Conservation (phyloP, 306 rosid genomes). For the Cucurbita pepo region DNA sequence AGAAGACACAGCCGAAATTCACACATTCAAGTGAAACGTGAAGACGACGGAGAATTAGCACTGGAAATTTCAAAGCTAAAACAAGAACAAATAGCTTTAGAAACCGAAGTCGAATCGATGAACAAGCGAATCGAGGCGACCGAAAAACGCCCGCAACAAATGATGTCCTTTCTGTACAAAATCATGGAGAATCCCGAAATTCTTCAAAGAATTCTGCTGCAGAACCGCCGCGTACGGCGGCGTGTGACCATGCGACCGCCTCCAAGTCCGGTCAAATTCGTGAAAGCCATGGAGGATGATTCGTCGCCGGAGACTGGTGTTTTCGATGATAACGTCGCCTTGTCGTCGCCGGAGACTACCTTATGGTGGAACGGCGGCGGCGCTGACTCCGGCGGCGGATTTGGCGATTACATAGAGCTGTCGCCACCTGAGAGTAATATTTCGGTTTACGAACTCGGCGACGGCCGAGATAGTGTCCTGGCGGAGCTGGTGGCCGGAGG, state of each 20-base stretch:
- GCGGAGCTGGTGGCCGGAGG: conserved; percentile 38
- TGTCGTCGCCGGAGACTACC: conserved; percentile 3
- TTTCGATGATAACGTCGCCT: neutral
- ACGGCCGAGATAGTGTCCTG: conserved; percentile 17
- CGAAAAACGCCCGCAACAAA: conserved; percentile 64
- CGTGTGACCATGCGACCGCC: conserved; percentile 18
- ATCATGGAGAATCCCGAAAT: conserved; percentile 65
- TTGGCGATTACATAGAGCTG: neutral
- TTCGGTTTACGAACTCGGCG: conserved; percentile 4
- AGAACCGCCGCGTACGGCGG: conserved; percentile 15
- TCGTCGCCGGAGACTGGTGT: neutral
- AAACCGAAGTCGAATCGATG: conserved; percentile 49
- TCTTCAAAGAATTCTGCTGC: conserved; percentile 29
- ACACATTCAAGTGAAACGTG: conserved; percentile 11
- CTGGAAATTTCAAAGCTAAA: conserved; percentile 55
- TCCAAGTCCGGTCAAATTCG: conserved; percentile 11
- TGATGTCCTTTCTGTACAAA: conserved; percentile 63
- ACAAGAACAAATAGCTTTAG: conserved; percentile 56
- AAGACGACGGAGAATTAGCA: conserved; percentile 29
- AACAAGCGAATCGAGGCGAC: conserved; percentile 55
- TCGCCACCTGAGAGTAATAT: conserved; percentile 11
- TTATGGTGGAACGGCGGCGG: conserved; percentile 18
- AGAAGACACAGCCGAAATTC: conserved; percentile 21
- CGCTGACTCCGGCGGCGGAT: conserved; percentile 4
- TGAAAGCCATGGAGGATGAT: neutral